Evolutionary conservation across 106 monocot genomes (phyloP), one percentile per base, ranked within the genome.

Genomic region (Dendrobium catenatum): DNA sequence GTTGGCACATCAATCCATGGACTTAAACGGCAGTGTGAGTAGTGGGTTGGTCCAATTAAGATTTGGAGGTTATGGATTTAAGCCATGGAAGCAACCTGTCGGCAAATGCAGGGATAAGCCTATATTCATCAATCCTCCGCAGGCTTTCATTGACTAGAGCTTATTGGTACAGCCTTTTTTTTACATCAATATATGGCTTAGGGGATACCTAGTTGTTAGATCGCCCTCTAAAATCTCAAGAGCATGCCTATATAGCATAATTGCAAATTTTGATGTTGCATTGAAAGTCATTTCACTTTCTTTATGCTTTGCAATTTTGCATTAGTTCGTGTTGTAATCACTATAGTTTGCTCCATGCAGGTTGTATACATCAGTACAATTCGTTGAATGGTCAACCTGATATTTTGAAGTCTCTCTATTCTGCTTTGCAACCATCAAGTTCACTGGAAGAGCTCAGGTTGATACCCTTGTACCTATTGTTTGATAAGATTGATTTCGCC

Each of bases 361-460:
- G 95, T 44, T 91, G 93, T 75, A 85, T 99, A 37, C 93, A 91
- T 78, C 95, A 89, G 59, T 99, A 95, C 77, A 99, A 99, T 90
- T 88, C 87, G 47, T 86, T 99, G 85, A 88, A 91, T 90, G 89
- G 93, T 49, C 88, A 90, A 79, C 98, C 98, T 79, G 98, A 99
- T 87, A 80, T 99, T 75, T 83, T 99, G 83, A 93, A 90, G 75
- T 87, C 95, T 37, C 88, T 99, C 26, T 99, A 90, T 81, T 93
- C 98, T 79, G 88, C 98, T 77, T 82, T 99, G 47, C 93, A 90
- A 49, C 98, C 93, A 70, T 91, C 98, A 51, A 95, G 91, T 85
- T 80, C 95, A 22, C 81, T 93, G 85, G 89, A 91, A 83, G 93
- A 91, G 2, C 76, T 93, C 56, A 93, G 95, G 97, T 98, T 42